Percentiles rank a stretch among this genome's conserved stretches.
phyloP scores from a whole-genome alignment of 192 early-diverging fungal genomes.

The Umbelopsis ramanniana region DNA sequence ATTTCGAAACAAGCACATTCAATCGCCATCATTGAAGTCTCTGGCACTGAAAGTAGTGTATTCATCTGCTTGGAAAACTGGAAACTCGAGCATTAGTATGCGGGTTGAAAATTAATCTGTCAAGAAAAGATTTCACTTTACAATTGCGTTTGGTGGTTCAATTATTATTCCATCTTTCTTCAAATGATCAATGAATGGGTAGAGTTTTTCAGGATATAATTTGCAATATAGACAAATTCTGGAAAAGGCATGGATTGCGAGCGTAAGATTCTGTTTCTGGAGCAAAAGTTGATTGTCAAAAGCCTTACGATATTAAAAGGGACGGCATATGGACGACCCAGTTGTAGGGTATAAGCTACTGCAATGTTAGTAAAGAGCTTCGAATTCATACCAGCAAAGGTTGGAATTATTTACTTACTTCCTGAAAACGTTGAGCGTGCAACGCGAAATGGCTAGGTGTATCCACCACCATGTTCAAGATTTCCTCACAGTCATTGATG shows the following conservation, averaged over 20 bases:
- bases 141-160: no score
- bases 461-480: neutral
- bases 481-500: neutral
- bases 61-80: neutral
- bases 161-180: no score
- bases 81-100: neutral
- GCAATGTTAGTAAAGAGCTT: neutral
- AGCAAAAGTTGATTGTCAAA: no score
- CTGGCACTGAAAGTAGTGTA: neutral
- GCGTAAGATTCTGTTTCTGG: neutral
- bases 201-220: neutral
- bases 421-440: neutral
- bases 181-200: neutral
- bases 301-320: neutral
- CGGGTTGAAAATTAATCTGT: no score
- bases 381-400: neutral
- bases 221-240: neutral
- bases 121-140: no score
- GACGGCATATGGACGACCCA: constrained; percentile 14
- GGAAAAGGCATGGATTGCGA: neutral
- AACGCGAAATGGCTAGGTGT: neutral
- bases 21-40: neutral
- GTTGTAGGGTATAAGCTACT: neutral
- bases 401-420: neutral
- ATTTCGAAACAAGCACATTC: neutral